phyloP scores from a whole-genome alignment of 495 filamentous ascomycete species.

The Trichoderma asperelloides region DNA sequence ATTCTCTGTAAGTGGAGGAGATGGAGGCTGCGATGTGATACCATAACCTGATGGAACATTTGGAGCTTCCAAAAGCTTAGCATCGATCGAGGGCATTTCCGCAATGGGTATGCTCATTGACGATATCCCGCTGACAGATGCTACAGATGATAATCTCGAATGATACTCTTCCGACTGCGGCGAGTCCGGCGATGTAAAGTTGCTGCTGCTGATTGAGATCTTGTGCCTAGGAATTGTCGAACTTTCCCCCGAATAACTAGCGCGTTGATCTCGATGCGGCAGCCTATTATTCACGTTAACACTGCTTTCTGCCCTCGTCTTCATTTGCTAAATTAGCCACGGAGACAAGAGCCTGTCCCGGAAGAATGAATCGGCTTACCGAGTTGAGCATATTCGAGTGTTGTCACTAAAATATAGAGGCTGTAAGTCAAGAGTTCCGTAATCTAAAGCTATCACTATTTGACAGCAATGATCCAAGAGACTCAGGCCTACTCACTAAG shows the following conservation, averaged over 20 bases:
- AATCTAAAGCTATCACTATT: neutral
- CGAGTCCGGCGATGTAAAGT: constrained; percentile 29
- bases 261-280: neutral
- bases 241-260: neutral
- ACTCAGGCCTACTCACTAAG: neutral
- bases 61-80: neutral
- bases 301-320: neutral
- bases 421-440: neutral
- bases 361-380: neutral
- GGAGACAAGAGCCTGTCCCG: neutral
- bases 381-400: neutral
- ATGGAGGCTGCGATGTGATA: neutral
- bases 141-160: constrained; percentile 34
- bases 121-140: constrained; percentile 26
- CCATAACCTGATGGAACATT: neutral
- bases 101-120: neutral
- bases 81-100: constrained; percentile 12
- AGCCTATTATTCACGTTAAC: neutral
- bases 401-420: neutral
- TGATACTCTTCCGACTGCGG: constrained; percentile 23
- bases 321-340: neutral
- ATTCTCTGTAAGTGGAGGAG: neutral
- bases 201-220: constrained; percentile 31
- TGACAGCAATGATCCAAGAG: neutral
- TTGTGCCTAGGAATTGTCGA: constrained; percentile 25